These are phyloP conservation scores for Tricholomella constricta DNA, from an alignment of 768 basidiomycete species.

Conservation along the genomic window DNA sequence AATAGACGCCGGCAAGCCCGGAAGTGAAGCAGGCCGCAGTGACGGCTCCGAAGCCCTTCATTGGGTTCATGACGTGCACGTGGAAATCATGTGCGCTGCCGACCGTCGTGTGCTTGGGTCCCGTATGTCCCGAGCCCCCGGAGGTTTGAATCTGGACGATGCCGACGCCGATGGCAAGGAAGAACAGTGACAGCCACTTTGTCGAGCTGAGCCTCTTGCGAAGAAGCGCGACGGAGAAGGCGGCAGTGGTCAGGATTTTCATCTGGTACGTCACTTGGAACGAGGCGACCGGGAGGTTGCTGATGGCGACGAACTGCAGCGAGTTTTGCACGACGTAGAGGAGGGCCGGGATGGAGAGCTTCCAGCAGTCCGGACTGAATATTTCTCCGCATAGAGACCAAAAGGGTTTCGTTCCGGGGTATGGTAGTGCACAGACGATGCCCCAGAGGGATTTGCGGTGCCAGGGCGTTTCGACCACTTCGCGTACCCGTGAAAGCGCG, in stretches of 20 bases:
- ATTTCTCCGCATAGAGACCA: slow-evolving; percentile 66
- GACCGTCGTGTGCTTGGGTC: slow-evolving; percentile 43
- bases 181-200: slow-evolving; percentile 88
- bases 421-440: slow-evolving; percentile 36
- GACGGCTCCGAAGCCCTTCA: slow-evolving; percentile 84
- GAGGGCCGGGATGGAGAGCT: slow-evolving; percentile 93
- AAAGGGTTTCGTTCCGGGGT: slow-evolving; percentile 52
- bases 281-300: slow-evolving; percentile 93
- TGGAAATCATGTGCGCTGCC: slow-evolving; percentile 72
- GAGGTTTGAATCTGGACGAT: slow-evolving; percentile 91
- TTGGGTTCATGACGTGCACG: slow-evolving; percentile 77
- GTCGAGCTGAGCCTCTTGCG: slow-evolving; percentile 67
- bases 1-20: slow-evolving; percentile 90
- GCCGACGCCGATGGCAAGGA: slow-evolving; percentile 89
- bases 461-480: slow-evolving; percentile 41
- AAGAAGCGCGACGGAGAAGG: slow-evolving; percentile 84
- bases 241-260: slow-evolving; percentile 97
- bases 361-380: slow-evolving; percentile 96
- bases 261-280: slow-evolving; percentile 99
- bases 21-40: slow-evolving; percentile 87
- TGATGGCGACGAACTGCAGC: slow-evolving; percentile 94
- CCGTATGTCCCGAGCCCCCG: slow-evolving; percentile 16
- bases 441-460: slow-evolving; percentile 42
- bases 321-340: slow-evolving; percentile 97
- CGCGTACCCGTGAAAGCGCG: slow-evolving; percentile 60